Evolutionary conservation across 1,284 basidiomycete genomes (phyloP), one percentile per base, ranked within the genome.

Genomic region (Sporisorium reilianum): DNA sequence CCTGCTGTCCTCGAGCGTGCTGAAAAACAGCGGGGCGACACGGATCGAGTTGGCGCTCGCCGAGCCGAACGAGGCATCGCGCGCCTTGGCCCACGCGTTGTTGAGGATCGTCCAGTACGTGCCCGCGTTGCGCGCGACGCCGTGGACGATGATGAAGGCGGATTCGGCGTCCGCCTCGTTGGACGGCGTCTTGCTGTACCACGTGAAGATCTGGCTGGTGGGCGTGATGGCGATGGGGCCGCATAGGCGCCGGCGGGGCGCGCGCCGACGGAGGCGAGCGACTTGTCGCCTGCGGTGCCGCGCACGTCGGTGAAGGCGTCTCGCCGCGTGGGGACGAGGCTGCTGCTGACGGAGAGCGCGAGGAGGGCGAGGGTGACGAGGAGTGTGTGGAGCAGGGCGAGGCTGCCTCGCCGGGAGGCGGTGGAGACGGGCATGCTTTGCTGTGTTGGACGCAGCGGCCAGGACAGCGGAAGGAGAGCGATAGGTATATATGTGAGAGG

Each of bases 11-110:
- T 64, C 56, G 2, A 30, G 3, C 7, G 69, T 73, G 6, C 77
- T 81, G 57, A 77, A 80, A 55, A 81, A 81, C 28, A 67, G 56
- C 0, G 80, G 80, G 1, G 80, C 78, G 2, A 79, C 64, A 22
- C 75, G 71, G 53, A 82, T 76, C 8, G 64, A 53, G 40, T 80
- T 70, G 16, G 42, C 30, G 10, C 40, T 25, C 0, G 76, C 78
- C 3, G 61, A 63, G 4, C 58, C 57, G 20, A 57, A 20, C 12
- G 38, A 12, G 14, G 51, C 56, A 45, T 61, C 63, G 10, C 57
- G 41, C 32, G 64, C 69, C 45, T 53, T 34, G 41, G 66, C 54
- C 48, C 49, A 68, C 38, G 57, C 54, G 10, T 63, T 77, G 64
- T 79, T 69, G 50, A 81, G 60, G 9, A 61, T 59, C 16, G 38